Evolutionary conservation across 2,329 filamentous ascomycete species (phyloP).

Genomic region (Amesomyces nigricolor): DNA sequence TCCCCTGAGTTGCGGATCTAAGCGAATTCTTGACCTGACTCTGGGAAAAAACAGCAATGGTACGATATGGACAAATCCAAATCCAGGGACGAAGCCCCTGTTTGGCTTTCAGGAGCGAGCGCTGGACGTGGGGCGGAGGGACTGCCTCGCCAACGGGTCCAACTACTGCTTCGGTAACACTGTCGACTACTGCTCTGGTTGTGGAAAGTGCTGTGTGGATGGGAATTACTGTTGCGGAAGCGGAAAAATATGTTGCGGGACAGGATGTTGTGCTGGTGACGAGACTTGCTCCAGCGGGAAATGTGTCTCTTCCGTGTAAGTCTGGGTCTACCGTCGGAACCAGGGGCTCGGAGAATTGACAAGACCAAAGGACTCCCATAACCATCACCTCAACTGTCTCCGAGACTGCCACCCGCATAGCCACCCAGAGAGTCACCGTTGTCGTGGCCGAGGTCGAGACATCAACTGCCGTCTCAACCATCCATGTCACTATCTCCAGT

Average conservation of each 20-base stretch:
- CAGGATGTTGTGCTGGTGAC: constrained; percentile 29
- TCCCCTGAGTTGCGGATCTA: neutral
- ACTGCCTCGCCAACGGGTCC: constrained; percentile 31
- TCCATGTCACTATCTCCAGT: constrained; percentile 21
- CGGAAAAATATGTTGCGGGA: constrained; percentile 29
- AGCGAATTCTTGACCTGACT: neutral
- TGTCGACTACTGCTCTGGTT: constrained; percentile 27
- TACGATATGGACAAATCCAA: constrained; percentile 16
- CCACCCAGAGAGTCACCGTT: constrained; percentile 24
- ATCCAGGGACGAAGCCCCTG: constrained; percentile 22
- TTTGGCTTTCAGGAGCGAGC: constrained; percentile 19
- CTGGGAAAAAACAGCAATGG: neutral
- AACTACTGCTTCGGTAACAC: constrained; percentile 32
- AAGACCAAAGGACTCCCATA: constrained; percentile 11
- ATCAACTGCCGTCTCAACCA: constrained; percentile 21
- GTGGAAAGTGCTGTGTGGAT: constrained; percentile 29
- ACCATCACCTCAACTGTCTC: constrained; percentile 22
- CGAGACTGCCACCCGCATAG: constrained; percentile 17
- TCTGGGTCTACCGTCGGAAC: neutral
- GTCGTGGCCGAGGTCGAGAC: constrained; percentile 20
- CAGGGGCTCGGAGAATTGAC: constrained; percentile 2
- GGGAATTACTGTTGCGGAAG: constrained; percentile 27
- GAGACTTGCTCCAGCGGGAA: constrained; percentile 29
- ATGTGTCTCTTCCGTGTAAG: constrained; percentile 25
- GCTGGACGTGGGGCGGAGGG: constrained; percentile 20